A percentile compares a stretch with the other conserved stretches of the same genome.
phyloP scores from a whole-genome alignment of 2,329 filamentous ascomycete genomes.

The Diaporthe humulicola region DNA sequence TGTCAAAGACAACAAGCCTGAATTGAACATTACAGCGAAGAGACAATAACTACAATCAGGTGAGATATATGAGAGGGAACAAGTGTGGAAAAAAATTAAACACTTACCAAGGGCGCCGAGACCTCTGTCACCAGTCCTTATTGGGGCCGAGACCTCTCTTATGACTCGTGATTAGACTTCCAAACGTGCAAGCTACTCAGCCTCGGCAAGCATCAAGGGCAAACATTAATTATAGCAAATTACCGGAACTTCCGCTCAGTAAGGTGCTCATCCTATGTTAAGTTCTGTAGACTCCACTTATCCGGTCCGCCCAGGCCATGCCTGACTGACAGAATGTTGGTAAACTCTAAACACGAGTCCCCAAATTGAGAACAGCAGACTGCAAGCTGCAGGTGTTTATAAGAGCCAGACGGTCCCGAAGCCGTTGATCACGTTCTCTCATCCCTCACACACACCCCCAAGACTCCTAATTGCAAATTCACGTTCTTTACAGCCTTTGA shows the following conservation, averaged over 20 bases:
- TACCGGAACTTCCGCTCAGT: not conserved
- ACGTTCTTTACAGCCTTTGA: not conserved
- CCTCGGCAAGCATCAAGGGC: slow-evolving; percentile 15
- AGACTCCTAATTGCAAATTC: not conserved
- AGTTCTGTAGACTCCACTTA: not conserved
- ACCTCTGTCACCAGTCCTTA: not conserved
- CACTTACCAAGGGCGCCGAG: not conserved
- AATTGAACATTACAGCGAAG: not conserved
- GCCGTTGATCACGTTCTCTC: fast-evolving
- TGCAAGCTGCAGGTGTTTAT: not conserved
- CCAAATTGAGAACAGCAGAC: not conserved
- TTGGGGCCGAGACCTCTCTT: not conserved
- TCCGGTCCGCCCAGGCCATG: too few relatives aligned
- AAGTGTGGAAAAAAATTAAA: not conserved
- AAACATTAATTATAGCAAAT: not conserved
- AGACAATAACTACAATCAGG: not conserved
- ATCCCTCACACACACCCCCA: not conserved
- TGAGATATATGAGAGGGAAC: not conserved
- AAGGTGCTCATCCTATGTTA: not conserved
- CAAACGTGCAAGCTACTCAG: not conserved
- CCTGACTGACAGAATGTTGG: not conserved
- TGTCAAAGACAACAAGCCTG: too few relatives aligned
- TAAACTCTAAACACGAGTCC: slow-evolving; percentile 14
- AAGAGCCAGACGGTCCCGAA: not conserved
- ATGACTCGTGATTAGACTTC: not conserved